A percentile compares a stretch with the other conserved stretches of the same genome.
These are phyloP conservation scores for Musa itinerans DNA, from an alignment of 176 grass and related monocot species.

Conservation along the genomic window DNA sequence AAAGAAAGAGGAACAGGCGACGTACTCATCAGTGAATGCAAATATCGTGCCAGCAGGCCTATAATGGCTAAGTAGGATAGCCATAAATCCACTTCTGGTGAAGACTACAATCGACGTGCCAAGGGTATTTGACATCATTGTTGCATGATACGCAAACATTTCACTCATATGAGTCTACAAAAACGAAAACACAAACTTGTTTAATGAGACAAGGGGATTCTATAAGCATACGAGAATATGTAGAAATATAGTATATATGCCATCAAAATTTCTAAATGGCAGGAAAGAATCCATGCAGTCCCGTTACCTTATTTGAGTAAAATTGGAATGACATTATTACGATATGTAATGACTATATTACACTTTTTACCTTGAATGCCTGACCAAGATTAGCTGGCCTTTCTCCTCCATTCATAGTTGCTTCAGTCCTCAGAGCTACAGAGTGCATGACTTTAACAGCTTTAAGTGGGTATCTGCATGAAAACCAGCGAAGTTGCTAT, in stretches of 20 bases:
- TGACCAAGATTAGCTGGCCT: slow-evolving; percentile 70
- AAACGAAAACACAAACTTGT: background rate
- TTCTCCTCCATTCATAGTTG: slow-evolving; percentile 57
- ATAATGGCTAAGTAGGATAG: slow-evolving; percentile 90
- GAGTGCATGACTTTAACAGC: slow-evolving; percentile 99
- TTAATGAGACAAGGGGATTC: too few relatives aligned
- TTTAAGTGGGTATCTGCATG: slow-evolving; percentile 87
- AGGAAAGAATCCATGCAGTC: slow-evolving; percentile 7
- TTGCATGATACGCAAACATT: slow-evolving; percentile 97
- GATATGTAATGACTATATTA: background rate
- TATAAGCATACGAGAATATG: background rate
- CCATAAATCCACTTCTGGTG: slow-evolving; percentile 93
- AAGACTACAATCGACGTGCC: slow-evolving; percentile 92
- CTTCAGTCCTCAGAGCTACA: slow-evolving; percentile 85
- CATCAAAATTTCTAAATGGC: slow-evolving; percentile 11
- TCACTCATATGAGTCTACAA: slow-evolving; percentile 89
- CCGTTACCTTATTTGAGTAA: background rate
- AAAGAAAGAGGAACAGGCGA: slow-evolving; percentile 12
- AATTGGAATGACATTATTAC: background rate
- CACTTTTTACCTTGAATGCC: slow-evolving; percentile 63
- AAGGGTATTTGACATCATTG: slow-evolving; percentile 98
- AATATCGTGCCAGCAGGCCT: slow-evolving; percentile 94
- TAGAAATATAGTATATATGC: background rate
- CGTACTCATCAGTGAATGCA: slow-evolving; percentile 95
- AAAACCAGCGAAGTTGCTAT: background rate